phyloP scores from a whole-genome alignment of 148 eudicot genomes.

The Linanthus parryae region DNA sequence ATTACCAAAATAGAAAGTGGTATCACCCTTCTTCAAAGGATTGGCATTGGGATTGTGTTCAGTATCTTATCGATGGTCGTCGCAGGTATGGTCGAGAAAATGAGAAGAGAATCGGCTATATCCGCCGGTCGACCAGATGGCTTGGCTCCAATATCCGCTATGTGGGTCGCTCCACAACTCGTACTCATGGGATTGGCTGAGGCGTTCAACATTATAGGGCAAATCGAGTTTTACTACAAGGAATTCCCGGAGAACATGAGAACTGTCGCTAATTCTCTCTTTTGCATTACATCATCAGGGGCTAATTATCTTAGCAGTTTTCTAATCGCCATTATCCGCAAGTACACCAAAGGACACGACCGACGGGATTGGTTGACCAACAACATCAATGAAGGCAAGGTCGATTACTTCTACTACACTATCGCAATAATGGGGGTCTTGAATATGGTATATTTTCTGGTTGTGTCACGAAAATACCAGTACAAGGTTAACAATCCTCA shows the following conservation, averaged over 20 bases:
- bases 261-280: slow-evolving; percentile 47
- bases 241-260: slow-evolving; percentile 58
- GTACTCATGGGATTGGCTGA: slow-evolving; percentile 48
- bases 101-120: slow-evolving; percentile 33
- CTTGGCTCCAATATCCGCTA: slow-evolving; percentile 33
- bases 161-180: slow-evolving; percentile 65
- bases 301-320: slow-evolving; percentile 46
- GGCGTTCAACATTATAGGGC: slow-evolving; percentile 55
- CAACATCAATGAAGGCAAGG: slow-evolving; percentile 35
- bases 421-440: slow-evolving; percentile 37
- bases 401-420: slow-evolving; percentile 58
- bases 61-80: slow-evolving; percentile 38
- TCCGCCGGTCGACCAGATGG: slow-evolving; percentile 1
- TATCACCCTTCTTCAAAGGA: slow-evolving; percentile 57
- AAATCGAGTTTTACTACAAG: slow-evolving; percentile 64
- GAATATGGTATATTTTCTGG: slow-evolving; percentile 34
- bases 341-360: slow-evolving; percentile 25
- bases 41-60: slow-evolving; percentile 51
- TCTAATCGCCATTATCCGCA: slow-evolving; percentile 31
- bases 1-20: slow-evolving; percentile 47
- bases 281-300: slow-evolving; percentile 27
- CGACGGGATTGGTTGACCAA: slow-evolving; percentile 46
- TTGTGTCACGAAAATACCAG: slow-evolving; percentile 22
- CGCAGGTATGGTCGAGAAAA: slow-evolving; percentile 46
- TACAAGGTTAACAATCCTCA: slow-evolving; percentile 27